phyloP scores from a whole-genome alignment of 2,329 filamentous ascomycete genomes.

The Fusarium continuum region DNA sequence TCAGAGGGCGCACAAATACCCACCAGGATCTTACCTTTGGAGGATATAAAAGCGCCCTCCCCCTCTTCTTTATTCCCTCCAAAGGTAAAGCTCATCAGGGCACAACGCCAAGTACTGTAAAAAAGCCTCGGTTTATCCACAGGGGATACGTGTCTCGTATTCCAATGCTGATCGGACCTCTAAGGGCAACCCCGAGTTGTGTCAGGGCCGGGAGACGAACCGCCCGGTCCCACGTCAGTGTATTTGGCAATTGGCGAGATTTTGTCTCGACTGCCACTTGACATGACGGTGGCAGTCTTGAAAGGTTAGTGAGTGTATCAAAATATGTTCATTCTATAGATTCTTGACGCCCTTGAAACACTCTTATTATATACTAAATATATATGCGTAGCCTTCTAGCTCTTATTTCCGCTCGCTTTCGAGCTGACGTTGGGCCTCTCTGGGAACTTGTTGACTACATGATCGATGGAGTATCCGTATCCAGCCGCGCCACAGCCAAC shows the following conservation, averaged over 20 bases:
- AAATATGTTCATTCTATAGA: too few species aligned
- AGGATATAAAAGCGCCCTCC: not conserved
- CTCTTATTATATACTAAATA: too few species aligned
- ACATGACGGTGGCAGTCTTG: too few species aligned
- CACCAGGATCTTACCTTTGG: not conserved
- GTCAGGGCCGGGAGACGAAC: not conserved
- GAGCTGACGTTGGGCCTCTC: too few species aligned
- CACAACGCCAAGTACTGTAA: not conserved
- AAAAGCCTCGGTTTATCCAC: not conserved
- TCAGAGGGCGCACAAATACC: not conserved
- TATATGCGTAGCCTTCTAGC: too few species aligned
- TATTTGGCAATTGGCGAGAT: not conserved
- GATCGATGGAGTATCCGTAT: too few species aligned
- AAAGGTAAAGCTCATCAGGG: slow-evolving; percentile 1
- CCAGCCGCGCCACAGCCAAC: too few species aligned
- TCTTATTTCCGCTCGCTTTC: too few species aligned
- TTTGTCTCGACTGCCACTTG: not conserved
- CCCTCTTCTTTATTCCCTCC: not conserved
- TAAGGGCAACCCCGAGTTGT: not conserved
- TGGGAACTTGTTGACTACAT: too few species aligned
- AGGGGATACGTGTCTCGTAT: not conserved
- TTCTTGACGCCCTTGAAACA: too few species aligned
- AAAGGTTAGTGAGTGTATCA: too few species aligned
- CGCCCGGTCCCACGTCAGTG: not conserved
- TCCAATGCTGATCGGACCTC: not conserved